phyloP scores from a whole-genome alignment of 768 basidiomycete genomes.

The Calocybe gangraenosa region DNA sequence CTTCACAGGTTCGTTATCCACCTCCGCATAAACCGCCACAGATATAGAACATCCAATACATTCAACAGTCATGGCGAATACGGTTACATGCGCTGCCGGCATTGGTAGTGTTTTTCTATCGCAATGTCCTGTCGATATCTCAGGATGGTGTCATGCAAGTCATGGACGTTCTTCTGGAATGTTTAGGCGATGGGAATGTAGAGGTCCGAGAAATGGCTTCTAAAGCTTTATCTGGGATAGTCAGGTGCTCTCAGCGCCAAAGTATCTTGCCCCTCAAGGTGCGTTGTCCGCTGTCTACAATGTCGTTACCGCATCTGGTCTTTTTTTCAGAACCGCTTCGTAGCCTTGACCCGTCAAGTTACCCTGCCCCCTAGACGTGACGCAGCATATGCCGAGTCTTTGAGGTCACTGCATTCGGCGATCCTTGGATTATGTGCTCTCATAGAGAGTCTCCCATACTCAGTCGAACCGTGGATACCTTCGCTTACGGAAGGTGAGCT shows the following conservation, averaged over 20 bases:
- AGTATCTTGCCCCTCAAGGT: slow-evolving; percentile 85
- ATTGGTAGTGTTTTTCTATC: slow-evolving; percentile 86
- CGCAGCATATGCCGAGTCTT: slow-evolving; percentile 63
- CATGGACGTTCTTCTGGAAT: slow-evolving; percentile 81
- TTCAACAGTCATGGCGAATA: slow-evolving; percentile 80
- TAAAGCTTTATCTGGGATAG: slow-evolving; percentile 78
- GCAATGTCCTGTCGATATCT: slow-evolving; percentile 77
- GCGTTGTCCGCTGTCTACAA: slow-evolving; percentile 14
- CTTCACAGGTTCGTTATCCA: slow-evolving; percentile 56
- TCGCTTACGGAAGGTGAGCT: slow-evolving; percentile 67
- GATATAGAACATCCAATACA: not conserved
- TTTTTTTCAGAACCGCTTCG: slow-evolving; percentile 69
- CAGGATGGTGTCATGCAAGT: slow-evolving; percentile 61
- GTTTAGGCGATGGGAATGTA: slow-evolving; percentile 85
- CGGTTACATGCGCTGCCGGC: slow-evolving; percentile 85
- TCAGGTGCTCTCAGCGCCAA: slow-evolving; percentile 87
- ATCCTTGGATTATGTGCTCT: slow-evolving; percentile 88
- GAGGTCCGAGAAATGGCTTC: slow-evolving; percentile 93
- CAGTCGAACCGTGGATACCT: slow-evolving; percentile 90
- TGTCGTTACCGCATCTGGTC: slow-evolving; percentile 9
- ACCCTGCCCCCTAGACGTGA: slow-evolving; percentile 67
- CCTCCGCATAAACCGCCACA: not conserved
- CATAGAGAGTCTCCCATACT: slow-evolving; percentile 91
- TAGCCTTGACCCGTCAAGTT: slow-evolving; percentile 54
- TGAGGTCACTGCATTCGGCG: slow-evolving; percentile 79